A percentile compares a stretch with the other conserved stretches of the same genome.
Conservation (phyloP, 2,329 filamentous ascomycete species). For the Verticillium longisporum region DNA sequence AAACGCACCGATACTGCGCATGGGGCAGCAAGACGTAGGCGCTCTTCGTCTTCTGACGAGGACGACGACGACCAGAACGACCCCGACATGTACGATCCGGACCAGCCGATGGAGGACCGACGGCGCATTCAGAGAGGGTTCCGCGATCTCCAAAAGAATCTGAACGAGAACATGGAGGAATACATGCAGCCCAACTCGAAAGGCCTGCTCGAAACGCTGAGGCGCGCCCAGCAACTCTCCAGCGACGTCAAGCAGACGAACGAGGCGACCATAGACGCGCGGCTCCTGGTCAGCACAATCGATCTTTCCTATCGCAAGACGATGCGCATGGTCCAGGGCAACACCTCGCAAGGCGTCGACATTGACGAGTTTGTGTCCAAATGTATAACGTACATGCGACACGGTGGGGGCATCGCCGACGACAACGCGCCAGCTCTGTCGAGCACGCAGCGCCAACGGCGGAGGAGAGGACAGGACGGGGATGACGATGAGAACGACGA, state of each 20-base stretch:
- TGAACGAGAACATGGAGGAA: slow-evolving; percentile 66
- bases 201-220: slow-evolving; percentile 59
- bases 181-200: slow-evolving; percentile 59
- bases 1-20: slow-evolving; percentile 9
- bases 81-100: slow-evolving; percentile 64
- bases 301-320: slow-evolving; percentile 77
- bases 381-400: slow-evolving; percentile 80
- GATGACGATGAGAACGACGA: slow-evolving; percentile 68
- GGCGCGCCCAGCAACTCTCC: slow-evolving; percentile 58
- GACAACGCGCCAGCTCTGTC: slow-evolving; percentile 44
- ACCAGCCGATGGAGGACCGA: slow-evolving; percentile 70
- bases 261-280: slow-evolving; percentile 85
- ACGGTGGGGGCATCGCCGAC: slow-evolving; percentile 49
- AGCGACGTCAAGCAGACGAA: slow-evolving; percentile 75
- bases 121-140: slow-evolving; percentile 63
- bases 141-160: slow-evolving; percentile 55
- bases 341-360: slow-evolving; percentile 69
- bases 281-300: slow-evolving; percentile 73
- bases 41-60: slow-evolving; percentile 7
- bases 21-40: slow-evolving; percentile 1
- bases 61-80: slow-evolving; percentile 12
- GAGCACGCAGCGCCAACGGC: slow-evolving; percentile 44
- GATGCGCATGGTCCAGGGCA: slow-evolving; percentile 65
- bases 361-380: slow-evolving; percentile 89
- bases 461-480: slow-evolving; percentile 27